Conservation (phyloP, 2,329 filamentous ascomycete species). For the Cladosporium sphaerospermum region DNA sequence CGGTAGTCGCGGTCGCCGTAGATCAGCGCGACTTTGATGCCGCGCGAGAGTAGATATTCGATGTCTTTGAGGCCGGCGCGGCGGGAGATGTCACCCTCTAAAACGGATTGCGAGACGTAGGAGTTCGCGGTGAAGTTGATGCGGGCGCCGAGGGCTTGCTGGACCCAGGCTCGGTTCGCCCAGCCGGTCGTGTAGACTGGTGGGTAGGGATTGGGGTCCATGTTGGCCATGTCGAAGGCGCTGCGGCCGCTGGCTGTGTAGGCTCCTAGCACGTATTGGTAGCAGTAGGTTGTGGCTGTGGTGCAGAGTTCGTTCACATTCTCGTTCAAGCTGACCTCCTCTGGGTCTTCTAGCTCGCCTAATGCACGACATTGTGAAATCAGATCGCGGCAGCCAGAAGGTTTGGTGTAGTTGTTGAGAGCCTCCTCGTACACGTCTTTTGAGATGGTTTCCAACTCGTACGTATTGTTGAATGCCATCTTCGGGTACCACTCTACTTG, state of each 20-base stretch:
- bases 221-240: constrained; percentile 21
- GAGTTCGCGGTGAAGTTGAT: constrained; percentile 39
- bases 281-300: constrained; percentile 16
- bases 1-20: constrained; percentile 27
- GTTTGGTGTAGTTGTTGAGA: constrained; percentile 39
- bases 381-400: constrained; percentile 45
- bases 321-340: constrained; percentile 36
- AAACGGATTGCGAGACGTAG: constrained; percentile 8
- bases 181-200: constrained; percentile 31
- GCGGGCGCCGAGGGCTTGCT: constrained; percentile 41
- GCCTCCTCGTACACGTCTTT: constrained; percentile 32
- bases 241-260: constrained; percentile 15
- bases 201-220: constrained; percentile 20
- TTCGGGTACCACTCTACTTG: constrained; percentile 51
- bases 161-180: constrained; percentile 40
- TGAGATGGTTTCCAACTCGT: constrained; percentile 52
- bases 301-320: constrained; percentile 39
- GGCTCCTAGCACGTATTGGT: constrained; percentile 12
- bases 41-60: constrained; percentile 21
- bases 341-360: constrained; percentile 44
- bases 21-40: constrained; percentile 23
- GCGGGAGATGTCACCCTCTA: constrained; percentile 18
- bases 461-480: constrained; percentile 59
- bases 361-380: constrained; percentile 47
- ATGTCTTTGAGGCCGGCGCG: constrained; percentile 19